Base-by-base conservation (phyloP, 345 rosid species). In the Brassica juncea region DNA sequence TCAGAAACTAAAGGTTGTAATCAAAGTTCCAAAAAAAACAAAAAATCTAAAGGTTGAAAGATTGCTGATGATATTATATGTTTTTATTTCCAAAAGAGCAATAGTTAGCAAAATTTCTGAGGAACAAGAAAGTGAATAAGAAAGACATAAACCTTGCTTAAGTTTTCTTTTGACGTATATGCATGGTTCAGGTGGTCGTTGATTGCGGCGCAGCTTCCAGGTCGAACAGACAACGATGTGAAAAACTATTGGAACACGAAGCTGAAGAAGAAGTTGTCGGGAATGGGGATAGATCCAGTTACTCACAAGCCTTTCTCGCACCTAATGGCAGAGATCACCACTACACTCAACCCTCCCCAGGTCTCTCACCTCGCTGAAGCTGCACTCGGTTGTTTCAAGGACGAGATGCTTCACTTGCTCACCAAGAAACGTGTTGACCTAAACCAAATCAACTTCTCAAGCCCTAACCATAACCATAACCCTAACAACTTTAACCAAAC, bases 251-350 rank as follows among this genome's bases (percentile, higher is more conserved):
- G 97, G 99, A 95, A 95, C 84, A 93, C 97, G 3, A 93, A 93
- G 87, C 87, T 93, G 76, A 95, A 91, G 85, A 93, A 89, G 90
- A 95, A 90, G 86, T 91, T 93, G 76, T 91, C 97, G 0, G 98
- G 97, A 4, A 92, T 89, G 97, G 99, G 92, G 3, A 93, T 93
- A 14, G 99, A 93, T 74, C 94, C 97, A 0, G 97, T 93, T 28
- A 95, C 98, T 37, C 99, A 95, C 91, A 95, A 93, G 79, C 94
- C 99, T n/a, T 96, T 96, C 84, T 96, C 99, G 2, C 99, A 94
- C 67, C 95, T 96, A 47, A 92, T 96, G 97, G 99, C 94, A 4
- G 97, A 92, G 88, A 96, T 93, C 2, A 93, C 98, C 70, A 92
- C 97, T 80, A 91, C 97, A 1, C 84, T 93, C 37, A 93, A 94